phyloP scores from a whole-genome alignment of 208 protist species.

The Leishmania turanica region DNA sequence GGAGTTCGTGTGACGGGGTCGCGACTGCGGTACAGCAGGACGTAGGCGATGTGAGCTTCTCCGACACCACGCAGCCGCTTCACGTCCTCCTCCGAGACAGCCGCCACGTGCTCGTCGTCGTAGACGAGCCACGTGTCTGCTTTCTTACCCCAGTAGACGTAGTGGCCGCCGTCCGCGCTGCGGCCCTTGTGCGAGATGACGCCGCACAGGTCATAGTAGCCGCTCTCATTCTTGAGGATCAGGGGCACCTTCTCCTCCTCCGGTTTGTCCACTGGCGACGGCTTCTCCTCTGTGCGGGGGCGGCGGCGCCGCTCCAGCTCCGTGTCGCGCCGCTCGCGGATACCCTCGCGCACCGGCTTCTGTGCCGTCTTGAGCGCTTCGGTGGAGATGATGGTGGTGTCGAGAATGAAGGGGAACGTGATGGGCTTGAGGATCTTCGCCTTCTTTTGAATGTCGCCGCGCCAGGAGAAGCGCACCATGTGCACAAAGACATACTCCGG shows the following conservation, averaged over 20 bases:
- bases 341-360: constrained; percentile 39
- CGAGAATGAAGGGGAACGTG: constrained; percentile 77
- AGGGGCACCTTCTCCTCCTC: constrained; percentile 28
- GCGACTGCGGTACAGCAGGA: constrained; percentile 77
- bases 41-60: constrained; percentile 86
- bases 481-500: constrained; percentile 91
- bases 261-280: constrained; percentile 11
- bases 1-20: constrained; percentile 54
- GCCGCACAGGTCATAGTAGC: constrained; percentile 90
- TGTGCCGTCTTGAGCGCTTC: constrained; percentile 54
- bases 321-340: constrained; percentile 57
- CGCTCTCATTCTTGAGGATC: constrained; percentile 53
- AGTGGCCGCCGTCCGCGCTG: constrained; percentile 89
- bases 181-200: constrained; percentile 93
- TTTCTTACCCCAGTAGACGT: constrained; percentile 92
- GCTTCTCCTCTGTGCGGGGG: constrained; percentile 14
- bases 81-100: constrained; percentile 77
- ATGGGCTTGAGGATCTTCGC: constrained; percentile 90
- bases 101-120: constrained; percentile 74
- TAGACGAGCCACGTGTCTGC: constrained; percentile 68
- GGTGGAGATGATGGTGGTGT: constrained; percentile 54
- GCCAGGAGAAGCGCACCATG: constrained; percentile 92
- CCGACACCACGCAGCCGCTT: constrained; percentile 73
- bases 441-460: constrained; percentile 76
- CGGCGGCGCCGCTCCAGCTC: constrained; percentile 56